These are phyloP conservation scores for Trichoderma sp. DNA, from an alignment of 2,329 filamentous ascomycete genomes.

Conservation along the genomic window DNA sequence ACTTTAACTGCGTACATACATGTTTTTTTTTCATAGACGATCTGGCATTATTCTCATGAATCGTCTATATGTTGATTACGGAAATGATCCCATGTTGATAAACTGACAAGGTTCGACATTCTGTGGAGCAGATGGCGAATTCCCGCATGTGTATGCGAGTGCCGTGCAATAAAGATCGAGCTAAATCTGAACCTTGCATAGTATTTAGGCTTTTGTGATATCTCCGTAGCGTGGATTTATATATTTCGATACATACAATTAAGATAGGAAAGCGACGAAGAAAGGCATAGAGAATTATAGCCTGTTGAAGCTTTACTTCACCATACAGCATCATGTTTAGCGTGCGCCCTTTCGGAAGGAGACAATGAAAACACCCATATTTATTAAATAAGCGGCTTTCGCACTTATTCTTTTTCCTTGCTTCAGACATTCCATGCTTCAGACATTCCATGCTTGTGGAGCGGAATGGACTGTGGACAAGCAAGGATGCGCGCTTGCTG, in stretches of 20 bases:
- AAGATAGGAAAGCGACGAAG: neutral
- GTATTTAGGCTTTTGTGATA: neutral
- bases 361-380: neutral
- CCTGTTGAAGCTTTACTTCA: neutral
- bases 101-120: neutral
- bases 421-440: too few species aligned
- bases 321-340: neutral
- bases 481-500: neutral
- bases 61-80: too few species aligned
- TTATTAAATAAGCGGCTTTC: neutral
- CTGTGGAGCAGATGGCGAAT: neutral
- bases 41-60: neutral
- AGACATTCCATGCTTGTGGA: neutral
- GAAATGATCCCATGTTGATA: neutral
- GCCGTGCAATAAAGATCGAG: neutral
- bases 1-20: neutral
- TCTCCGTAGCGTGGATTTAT: neutral
- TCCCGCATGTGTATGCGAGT: neutral
- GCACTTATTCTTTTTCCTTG: neutral
- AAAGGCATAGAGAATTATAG: neutral
- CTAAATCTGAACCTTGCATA: neutral
- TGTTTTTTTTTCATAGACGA: neutral
- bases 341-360: neutral
- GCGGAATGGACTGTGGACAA: neutral
- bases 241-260: too few species aligned